phyloP scores from a whole-genome alignment of 2,329 filamentous ascomycete species.

The Fusarium nygamai region DNA sequence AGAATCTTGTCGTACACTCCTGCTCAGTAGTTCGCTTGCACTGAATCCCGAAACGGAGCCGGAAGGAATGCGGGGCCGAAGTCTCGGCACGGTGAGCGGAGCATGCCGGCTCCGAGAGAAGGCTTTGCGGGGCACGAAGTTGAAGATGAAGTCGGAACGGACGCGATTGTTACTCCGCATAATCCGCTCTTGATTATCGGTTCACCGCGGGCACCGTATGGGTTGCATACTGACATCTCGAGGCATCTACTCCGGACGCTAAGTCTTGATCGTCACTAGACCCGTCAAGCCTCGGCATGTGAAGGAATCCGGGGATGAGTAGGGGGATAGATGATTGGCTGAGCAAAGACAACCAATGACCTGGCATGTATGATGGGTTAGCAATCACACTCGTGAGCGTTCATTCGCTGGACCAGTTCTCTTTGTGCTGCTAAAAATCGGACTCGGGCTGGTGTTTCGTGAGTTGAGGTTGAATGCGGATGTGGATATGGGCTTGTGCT shows the following conservation, averaged over 20 bases:
- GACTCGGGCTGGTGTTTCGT: not conserved
- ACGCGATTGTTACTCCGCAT: not conserved
- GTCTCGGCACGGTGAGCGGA: constrained; percentile 4
- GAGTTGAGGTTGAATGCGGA: not conserved
- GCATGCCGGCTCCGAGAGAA: not conserved
- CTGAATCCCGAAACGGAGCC: not conserved
- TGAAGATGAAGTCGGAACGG: not conserved
- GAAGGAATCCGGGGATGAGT: constrained; percentile 14
- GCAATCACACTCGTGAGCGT: not conserved
- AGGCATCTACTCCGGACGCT: not conserved
- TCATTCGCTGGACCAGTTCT: not conserved
- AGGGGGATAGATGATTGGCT: constrained; percentile 13
- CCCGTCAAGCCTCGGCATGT: constrained; percentile 10
- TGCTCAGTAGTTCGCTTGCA: not conserved
- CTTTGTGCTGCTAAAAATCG: not conserved
- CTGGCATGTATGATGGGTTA: not conserved
- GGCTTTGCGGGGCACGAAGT: not conserved
- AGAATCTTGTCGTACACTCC: not conserved
- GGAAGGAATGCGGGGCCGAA: constrained; percentile 29
- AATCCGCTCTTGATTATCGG: not conserved
- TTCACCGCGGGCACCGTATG: constrained; percentile 20
- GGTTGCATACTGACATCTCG: not conserved
- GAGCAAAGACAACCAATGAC: not conserved
- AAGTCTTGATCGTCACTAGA: constrained; percentile 1
- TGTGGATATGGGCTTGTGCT: not conserved